These are phyloP conservation scores for Colletotrichum higginsianum DNA, from an alignment of 2,329 filamentous ascomycete species.

Conservation along the genomic window DNA sequence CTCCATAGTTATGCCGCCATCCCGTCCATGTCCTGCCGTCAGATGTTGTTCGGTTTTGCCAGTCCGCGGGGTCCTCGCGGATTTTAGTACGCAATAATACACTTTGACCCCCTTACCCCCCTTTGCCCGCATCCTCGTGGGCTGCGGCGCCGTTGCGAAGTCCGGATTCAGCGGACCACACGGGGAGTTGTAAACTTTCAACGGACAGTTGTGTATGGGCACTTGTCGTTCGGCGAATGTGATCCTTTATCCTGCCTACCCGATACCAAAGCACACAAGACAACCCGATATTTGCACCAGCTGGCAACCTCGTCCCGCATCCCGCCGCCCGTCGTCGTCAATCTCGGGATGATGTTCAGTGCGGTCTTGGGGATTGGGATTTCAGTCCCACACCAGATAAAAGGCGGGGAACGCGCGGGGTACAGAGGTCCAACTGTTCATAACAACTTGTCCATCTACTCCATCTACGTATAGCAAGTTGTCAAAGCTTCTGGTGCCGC, in stretches of 20 bases:
- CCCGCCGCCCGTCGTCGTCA: neutral
- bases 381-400: constrained; percentile 5
- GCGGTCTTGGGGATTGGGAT: constrained; percentile 11
- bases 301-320: neutral
- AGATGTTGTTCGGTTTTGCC: constrained; percentile 23
- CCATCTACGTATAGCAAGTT: no score
- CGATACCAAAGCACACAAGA: neutral
- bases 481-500: constrained; percentile 6
- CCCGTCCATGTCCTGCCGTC: neutral
- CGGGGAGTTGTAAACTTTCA: neutral
- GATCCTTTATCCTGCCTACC: no score
- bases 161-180: constrained; percentile 19
- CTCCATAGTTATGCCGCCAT: neutral
- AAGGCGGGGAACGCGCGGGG: constrained; percentile 42
- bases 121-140: neutral
- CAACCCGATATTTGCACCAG: neutral
- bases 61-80: constrained; percentile 16
- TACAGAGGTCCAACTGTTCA: constrained; percentile 9
- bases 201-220: neutral
- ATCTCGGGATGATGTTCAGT: constrained; percentile 28
- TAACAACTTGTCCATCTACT: neutral
- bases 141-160: constrained; percentile 5
- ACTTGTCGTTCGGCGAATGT: neutral
- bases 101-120: neutral
- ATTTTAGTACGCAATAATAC: neutral